Evolutionary conservation across 169 alveolate species (phyloP).

Genomic region (Sarcocystis neurona): DNA sequence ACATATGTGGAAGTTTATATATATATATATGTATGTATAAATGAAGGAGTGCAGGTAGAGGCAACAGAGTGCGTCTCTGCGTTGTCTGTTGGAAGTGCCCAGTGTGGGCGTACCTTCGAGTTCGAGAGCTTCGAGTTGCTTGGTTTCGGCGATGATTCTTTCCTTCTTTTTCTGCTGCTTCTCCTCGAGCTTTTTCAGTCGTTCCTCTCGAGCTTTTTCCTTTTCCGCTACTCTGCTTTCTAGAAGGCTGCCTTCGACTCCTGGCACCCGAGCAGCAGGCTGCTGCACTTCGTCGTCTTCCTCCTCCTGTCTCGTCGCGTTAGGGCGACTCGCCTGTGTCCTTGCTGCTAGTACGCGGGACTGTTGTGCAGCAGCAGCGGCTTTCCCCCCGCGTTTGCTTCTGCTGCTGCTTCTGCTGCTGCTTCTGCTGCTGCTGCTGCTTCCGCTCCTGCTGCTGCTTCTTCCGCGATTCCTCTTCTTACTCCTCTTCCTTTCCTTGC

Average conservation of each 20-base stretch:
- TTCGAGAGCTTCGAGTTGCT: neutral
- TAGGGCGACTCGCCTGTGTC: no score
- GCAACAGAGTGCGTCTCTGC: neutral
- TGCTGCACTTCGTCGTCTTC: neutral
- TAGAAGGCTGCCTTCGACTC: conserved; percentile 3
- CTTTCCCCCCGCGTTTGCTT: no score
- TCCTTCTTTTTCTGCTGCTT: neutral
- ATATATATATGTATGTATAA: neutral
- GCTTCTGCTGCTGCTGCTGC: no score
- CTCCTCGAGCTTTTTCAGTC: neutral
- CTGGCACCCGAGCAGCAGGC: conserved; percentile 11
- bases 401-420: no score
- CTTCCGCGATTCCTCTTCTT: no score
- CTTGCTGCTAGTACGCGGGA: no score
- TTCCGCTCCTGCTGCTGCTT: no score
- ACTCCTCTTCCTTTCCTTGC: no score
- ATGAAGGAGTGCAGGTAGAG: neutral
- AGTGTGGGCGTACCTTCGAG: neutral
- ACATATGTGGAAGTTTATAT: neutral
- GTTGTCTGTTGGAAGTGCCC: no score
- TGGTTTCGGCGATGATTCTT: neutral
- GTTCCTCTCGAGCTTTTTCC: neutral
- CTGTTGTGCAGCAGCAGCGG: no score
- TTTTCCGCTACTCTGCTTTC: neutral
- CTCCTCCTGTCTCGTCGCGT: neutral